Conservation (phyloP, 805 yeast species). For the Metschnikowia anglica region DNA sequence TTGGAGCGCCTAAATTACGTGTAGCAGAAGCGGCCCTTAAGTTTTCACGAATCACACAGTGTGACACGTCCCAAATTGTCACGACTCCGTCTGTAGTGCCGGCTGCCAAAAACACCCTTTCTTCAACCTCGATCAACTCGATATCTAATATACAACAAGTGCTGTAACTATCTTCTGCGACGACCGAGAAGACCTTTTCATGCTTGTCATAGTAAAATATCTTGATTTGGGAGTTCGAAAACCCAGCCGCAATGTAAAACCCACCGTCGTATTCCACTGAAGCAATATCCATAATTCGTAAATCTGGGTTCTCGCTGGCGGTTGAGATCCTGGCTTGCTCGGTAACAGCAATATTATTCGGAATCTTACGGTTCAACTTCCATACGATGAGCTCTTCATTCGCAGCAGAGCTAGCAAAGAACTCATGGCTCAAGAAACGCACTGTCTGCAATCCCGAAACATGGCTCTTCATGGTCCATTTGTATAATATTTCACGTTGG, state of each 20-base stretch:
- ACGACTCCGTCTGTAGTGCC: conserved; percentile 86
- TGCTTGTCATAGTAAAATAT: conserved; percentile 53
- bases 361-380: conserved; percentile 48
- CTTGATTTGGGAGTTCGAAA: conserved; percentile 79
- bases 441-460: conserved; percentile 85
- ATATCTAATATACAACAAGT: conserved; percentile 77
- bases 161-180: conserved; percentile 55
- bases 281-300: conserved; percentile 85
- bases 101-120: conserved; percentile 35
- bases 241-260: conserved; percentile 64
- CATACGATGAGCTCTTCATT: conserved; percentile 87
- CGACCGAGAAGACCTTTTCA: conserved; percentile 39
- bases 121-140: conserved; percentile 38
- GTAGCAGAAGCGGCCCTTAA: not conserved
- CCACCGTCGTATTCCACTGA: conserved; percentile 43
- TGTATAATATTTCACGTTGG: conserved; percentile 45
- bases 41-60: not conserved
- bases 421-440: conserved; percentile 53
- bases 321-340: conserved; percentile 57
- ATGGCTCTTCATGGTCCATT: conserved; percentile 73
- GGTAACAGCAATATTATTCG: conserved; percentile 44
- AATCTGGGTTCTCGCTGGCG: conserved; percentile 63
- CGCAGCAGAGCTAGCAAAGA: conserved; percentile 61
- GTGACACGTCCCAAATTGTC: conserved; percentile 56
- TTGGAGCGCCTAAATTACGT: conserved; percentile 25